These are phyloP conservation scores for Solanum dulcamara DNA, from an alignment of 257 asterid species.

Conservation along the genomic window DNA sequence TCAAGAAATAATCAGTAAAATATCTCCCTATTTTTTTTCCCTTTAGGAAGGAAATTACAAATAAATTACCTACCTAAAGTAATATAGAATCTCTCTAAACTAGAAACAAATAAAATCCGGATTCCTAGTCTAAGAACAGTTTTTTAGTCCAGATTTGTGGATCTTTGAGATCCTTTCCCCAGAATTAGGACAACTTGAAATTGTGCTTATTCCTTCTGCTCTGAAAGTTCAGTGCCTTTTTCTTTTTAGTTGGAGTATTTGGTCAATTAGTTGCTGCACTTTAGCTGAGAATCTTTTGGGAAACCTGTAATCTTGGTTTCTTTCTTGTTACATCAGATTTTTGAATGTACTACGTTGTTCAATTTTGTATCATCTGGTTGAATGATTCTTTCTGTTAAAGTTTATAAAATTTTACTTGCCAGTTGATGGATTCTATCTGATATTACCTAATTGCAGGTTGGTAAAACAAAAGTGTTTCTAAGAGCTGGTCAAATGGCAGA, in stretches of 20 bases:
- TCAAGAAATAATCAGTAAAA: background rate
- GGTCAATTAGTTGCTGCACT: background rate
- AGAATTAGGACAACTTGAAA: background rate
- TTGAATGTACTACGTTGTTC: background rate
- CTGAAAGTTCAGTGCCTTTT: background rate
- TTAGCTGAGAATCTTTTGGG: background rate
- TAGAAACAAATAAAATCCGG: background rate
- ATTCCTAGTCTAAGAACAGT: background rate
- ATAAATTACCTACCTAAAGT: background rate
- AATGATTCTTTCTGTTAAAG: background rate
- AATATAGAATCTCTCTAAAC: background rate
- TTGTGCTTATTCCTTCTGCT: background rate
- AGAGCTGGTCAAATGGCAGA: constrained; percentile 98
- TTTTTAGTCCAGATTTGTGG: background rate
- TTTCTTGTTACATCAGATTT: background rate
- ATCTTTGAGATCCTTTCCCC: background rate
- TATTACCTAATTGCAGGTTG: constrained; percentile 43
- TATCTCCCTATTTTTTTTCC: background rate
- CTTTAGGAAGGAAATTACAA: background rate
- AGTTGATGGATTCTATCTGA: background rate
- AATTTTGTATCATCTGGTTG: background rate
- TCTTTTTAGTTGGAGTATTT: background rate
- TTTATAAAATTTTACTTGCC: background rate
- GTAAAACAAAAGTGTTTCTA: constrained; percentile 80
- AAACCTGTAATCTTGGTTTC: background rate